These are phyloP conservation scores for Pyrenophora seminiperda DNA, from an alignment of 2,329 filamentous ascomycete genomes.

Conservation along the genomic window DNA sequence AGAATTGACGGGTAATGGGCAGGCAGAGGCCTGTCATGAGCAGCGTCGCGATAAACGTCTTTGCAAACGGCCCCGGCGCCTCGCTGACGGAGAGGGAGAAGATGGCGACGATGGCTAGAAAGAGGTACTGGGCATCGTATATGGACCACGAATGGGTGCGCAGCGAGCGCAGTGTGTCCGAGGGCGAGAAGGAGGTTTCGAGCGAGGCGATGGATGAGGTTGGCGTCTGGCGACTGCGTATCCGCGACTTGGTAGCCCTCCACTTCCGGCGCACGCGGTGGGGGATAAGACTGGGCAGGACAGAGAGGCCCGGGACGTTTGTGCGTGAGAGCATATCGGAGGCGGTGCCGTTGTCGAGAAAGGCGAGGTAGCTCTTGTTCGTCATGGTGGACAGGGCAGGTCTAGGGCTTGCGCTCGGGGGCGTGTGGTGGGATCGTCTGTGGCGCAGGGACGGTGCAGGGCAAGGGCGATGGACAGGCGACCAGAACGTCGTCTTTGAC, in stretches of 20 bases:
- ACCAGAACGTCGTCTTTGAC: too few relatives aligned
- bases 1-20: conserved; percentile 87
- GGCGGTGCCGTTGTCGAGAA: conserved; percentile 36
- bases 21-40: conserved; percentile 74
- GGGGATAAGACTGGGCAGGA: conserved; percentile 61
- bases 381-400: conserved; percentile 27
- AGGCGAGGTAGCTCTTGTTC: conserved; percentile 44
- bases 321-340: conserved; percentile 50
- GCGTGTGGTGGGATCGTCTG: conserved; percentile 7
- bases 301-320: conserved; percentile 55
- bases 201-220: conserved; percentile 75
- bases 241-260: conserved; percentile 64
- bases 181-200: conserved; percentile 80
- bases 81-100: conserved; percentile 86
- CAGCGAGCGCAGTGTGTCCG: conserved; percentile 76
- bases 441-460: conserved; percentile 7
- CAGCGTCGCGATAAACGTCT: conserved; percentile 71
- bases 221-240: conserved; percentile 68
- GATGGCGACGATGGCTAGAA: conserved; percentile 74
- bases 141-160: conserved; percentile 79
- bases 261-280: conserved; percentile 70
- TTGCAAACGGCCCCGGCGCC: conserved; percentile 74
- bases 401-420: conserved; percentile 7
- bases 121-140: conserved; percentile 83
- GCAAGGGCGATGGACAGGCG: conserved; percentile 30